Percentiles rank a stretch among this genome's conserved stretches.
Evolutionary conservation across 345 rosid species (phyloP).

Genomic region (Camelina hispida): DNA sequence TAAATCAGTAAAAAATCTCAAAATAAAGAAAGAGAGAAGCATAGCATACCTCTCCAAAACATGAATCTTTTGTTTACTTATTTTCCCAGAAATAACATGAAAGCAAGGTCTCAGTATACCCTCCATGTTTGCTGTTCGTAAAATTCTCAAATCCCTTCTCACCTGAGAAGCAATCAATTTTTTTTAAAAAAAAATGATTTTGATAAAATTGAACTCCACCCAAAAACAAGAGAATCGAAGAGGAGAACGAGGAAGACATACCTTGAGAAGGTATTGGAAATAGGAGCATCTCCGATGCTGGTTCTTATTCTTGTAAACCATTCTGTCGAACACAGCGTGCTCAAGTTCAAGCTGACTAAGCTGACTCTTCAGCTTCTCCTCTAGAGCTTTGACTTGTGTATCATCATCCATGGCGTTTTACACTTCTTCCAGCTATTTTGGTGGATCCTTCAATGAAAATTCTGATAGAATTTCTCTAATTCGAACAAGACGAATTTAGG

Average conservation of each 20-base stretch:
- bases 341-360: constrained; percentile 62
- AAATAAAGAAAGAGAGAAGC: neutral
- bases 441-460: neutral
- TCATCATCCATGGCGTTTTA: constrained; percentile 36
- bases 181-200: neutral
- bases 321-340: constrained; percentile 68
- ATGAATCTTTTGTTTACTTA: constrained; percentile 70
- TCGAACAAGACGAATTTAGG: no score
- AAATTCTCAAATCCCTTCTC: constrained; percentile 82
- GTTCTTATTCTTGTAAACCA: constrained; percentile 89
- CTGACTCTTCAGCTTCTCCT: constrained; percentile 64
- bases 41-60: constrained; percentile 73
- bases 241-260: constrained; percentile 22
- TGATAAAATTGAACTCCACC: neutral
- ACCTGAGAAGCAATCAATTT: constrained; percentile 58
- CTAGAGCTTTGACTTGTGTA: constrained; percentile 39
- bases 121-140: constrained; percentile 67
- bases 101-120: constrained; percentile 71
- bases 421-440: neutral
- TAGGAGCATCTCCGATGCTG: constrained; percentile 91
- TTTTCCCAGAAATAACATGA: constrained; percentile 61
- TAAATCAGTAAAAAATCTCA: neutral
- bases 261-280: constrained; percentile 89
- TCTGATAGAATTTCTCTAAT: neutral
- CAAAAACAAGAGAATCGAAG: neutral